These are phyloP conservation scores for Eucalyptus sp. DNA, from an alignment of 345 rosid genomes.

Conservation along the genomic window DNA sequence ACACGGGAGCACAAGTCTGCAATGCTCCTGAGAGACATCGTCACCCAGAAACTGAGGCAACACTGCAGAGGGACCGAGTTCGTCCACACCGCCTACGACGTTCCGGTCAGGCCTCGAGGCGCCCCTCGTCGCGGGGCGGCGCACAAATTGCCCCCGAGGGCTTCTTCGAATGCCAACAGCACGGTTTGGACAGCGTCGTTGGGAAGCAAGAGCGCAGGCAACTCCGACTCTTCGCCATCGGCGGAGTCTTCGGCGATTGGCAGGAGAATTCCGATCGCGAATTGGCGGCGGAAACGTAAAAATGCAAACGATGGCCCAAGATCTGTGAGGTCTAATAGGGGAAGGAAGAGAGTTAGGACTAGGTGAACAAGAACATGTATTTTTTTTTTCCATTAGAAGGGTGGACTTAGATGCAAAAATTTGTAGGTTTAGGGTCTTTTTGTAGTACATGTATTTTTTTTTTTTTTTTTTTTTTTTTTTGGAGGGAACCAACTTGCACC, in stretches of 20 bases:
- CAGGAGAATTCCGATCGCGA: conserved; percentile 6
- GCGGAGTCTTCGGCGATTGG: conserved; percentile 16
- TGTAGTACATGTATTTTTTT: neutral
- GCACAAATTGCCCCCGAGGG: conserved; percentile 22
- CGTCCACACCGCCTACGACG: neutral
- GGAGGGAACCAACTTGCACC: no score
- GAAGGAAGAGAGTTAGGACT: conserved; percentile 36
- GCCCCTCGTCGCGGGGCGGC: neutral
- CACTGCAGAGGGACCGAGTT: conserved; percentile 17
- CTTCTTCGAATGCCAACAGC: neutral
- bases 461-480: no score
- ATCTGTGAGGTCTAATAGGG: conserved; percentile 13
- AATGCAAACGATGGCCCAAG: neutral
- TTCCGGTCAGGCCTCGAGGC: conserved; percentile 1
- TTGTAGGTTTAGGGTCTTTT: neutral
- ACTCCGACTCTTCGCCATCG: conserved; percentile 17
- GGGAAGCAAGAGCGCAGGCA: conserved; percentile 12
- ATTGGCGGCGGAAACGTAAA: conserved; percentile 16
- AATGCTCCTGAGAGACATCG: conserved; percentile 37
- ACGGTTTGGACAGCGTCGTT: neutral
- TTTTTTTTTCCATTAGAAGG: neutral
- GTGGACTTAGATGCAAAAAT: neutral
- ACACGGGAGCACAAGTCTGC: conserved; percentile 85
- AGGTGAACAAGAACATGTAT: conserved; percentile 12
- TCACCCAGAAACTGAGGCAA: conserved; percentile 30